Conservation (phyloP, 2,329 filamentous ascomycete species). For the Fusarium pseudonygamai region DNA sequence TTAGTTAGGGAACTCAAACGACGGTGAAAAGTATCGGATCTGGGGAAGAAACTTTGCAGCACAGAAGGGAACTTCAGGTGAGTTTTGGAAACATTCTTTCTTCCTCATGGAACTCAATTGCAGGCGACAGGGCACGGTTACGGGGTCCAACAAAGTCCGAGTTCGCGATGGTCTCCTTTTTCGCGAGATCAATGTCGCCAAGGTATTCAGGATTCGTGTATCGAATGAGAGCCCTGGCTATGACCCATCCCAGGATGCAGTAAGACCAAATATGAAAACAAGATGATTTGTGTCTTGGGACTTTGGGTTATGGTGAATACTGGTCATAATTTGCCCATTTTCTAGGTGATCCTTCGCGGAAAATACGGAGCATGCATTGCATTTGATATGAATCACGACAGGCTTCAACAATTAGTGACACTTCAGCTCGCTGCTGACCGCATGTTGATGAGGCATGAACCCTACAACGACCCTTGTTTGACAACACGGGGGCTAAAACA, state of each 20-base stretch:
- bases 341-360: not conserved
- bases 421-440: constrained; percentile 31
- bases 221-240: not conserved
- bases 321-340: not conserved
- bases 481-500: constrained; percentile 3
- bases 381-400: not conserved
- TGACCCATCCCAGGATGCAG: not conserved
- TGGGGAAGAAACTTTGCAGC: not conserved
- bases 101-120: not conserved
- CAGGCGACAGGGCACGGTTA: not conserved
- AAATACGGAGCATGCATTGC: not conserved
- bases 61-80: not conserved
- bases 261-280: not conserved
- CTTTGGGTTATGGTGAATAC: not conserved
- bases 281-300: not conserved
- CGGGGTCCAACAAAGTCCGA: not conserved
- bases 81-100: not conserved
- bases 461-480: constrained; percentile 21
- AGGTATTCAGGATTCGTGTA: not conserved
- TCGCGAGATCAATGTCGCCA: not conserved
- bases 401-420: not conserved
- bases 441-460: constrained; percentile 31
- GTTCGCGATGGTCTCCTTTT: not conserved
- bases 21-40: not conserved
- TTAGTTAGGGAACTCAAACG: constrained; percentile 8